These are phyloP conservation scores for Lablab purpureus DNA, from an alignment of 306 rosid species.

Conservation along the genomic window DNA sequence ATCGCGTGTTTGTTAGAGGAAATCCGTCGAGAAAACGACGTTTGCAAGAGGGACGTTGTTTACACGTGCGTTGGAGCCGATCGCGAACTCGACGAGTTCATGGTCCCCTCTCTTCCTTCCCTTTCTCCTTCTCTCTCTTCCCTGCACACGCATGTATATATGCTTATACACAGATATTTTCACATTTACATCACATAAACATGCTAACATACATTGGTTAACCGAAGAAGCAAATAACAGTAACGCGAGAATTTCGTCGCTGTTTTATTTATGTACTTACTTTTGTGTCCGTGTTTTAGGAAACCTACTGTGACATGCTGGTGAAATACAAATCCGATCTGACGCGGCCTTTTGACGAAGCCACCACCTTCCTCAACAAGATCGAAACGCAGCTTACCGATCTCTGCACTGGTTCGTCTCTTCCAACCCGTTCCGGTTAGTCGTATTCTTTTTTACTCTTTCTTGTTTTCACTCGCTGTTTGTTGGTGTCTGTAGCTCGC, in stretches of 20 bases:
- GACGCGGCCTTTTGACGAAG: slow-evolving; percentile 83
- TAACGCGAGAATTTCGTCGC: background rate
- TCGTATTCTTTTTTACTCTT: background rate
- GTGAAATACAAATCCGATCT: slow-evolving; percentile 82
- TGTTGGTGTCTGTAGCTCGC: background rate
- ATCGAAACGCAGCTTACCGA: slow-evolving; percentile 73
- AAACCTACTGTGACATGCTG: slow-evolving; percentile 79
- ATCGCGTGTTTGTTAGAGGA: slow-evolving; percentile 69
- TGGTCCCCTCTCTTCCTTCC: slow-evolving; percentile 71
- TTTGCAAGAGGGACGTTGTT: slow-evolving; percentile 54
- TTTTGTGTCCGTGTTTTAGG: slow-evolving; percentile 48
- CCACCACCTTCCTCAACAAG: slow-evolving; percentile 80
- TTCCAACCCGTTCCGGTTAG: slow-evolving; percentile 68
- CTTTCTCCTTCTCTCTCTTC: slow-evolving; percentile 15
- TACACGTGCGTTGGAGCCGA: slow-evolving; percentile 88
- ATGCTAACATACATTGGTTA: background rate
- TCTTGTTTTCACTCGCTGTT: background rate
- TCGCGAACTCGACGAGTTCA: slow-evolving; percentile 94
- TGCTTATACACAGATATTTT: background rate
- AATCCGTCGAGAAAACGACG: slow-evolving; percentile 72
- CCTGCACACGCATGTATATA: background rate
- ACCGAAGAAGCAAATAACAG: background rate
- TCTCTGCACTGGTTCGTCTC: slow-evolving; percentile 67
- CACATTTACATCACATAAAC: background rate
- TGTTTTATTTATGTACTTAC: background rate